Base-by-base conservation (phyloP, 768 basidiomycete species). In the Tubosaeta brunneosetosa region DNA sequence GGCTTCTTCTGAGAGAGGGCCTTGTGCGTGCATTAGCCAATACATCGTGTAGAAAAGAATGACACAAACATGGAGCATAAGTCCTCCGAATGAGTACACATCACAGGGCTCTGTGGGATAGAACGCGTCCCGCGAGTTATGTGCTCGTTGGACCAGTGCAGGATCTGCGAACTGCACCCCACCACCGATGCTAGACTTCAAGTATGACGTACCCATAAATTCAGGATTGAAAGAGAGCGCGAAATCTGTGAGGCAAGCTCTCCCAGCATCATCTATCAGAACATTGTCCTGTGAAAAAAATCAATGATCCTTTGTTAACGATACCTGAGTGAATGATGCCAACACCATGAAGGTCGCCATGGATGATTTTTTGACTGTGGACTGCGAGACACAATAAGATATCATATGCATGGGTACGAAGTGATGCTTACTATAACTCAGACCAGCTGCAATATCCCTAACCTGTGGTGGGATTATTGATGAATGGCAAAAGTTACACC, bases 211-310 rank as follows among this genome's bases (percentile, higher is more conserved):
- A 11, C 59, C 67, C 41, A 55, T 17, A 19, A 69, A 65, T 27
- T 71, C 69, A 6, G n/a, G 47, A 47, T 51, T 47, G 17, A 66
- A 25, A 2, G 65, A 66, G 13, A 78, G 66, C 6, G 78, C 78
- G 53, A 80, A 80, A 57, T 80, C 79, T 2, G 77, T 71, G 8
- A 80, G 64, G 45, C 74, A 74, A 14, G 78, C 78, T 13, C 68
- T 63, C 14, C 68, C 68, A 5, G 65, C 32, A 6, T 64, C 67
- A 10, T 71, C 70, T 11, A 81, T 68, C 22, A 81, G 66, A 45
- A 81, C 72, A 52, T 81, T 80, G 19, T 47, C 65, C 67, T 66
- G 31, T 19, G 10, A 12, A 43, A 13, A 37, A 40, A 40, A 10
- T 50, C 33, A 51, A 32, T 33, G 9, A 16, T 31, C 13, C 2